Percentiles rank a stretch among this genome's conserved stretches.
phyloP scores from a whole-genome alignment of 352 stramenopile species.

The Phytophthora pseudosyringae region DNA sequence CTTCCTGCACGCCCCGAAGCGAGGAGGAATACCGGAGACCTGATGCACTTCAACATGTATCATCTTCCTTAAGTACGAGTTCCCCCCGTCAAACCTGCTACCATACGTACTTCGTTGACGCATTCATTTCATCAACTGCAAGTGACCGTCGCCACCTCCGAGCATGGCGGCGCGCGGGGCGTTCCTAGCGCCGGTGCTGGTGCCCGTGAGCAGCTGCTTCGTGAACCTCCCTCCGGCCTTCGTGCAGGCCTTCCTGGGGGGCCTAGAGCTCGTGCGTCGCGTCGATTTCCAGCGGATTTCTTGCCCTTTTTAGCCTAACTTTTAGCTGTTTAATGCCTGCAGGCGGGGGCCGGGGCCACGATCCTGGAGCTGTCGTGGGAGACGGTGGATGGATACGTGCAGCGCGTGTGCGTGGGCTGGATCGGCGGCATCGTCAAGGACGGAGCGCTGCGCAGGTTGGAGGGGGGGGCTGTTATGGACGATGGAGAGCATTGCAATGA shows the following conservation, averaged over 20 bases:
- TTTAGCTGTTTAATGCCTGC: neutral
- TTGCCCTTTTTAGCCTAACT: neutral
- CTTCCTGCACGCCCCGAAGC: too few relatives aligned
- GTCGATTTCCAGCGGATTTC: neutral
- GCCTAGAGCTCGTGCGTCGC: conserved; percentile 40
- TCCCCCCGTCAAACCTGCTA: conserved; percentile 22
- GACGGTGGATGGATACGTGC: conserved; percentile 79
- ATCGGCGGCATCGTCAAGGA: conserved; percentile 67
- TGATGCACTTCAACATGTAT: conserved; percentile 25
- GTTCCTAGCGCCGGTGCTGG: conserved; percentile 69
- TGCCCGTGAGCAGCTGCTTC: conserved; percentile 75
- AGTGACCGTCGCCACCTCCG: neutral
- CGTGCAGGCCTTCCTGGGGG: conserved; percentile 62
- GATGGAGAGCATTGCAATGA: neutral
- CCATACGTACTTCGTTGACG: too few relatives aligned
- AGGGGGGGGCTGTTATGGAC: neutral
- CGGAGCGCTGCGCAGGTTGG: conserved; percentile 53
- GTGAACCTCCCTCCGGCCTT: conserved; percentile 73
- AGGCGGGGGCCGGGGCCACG: conserved; percentile 54
- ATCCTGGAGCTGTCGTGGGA: conserved; percentile 83
- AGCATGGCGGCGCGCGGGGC: conserved; percentile 50
- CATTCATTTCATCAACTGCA: conserved; percentile 27
- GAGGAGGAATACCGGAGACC: neutral
- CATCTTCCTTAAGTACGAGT: conserved; percentile 21
- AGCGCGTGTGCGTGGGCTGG: conserved; percentile 77